A percentile compares a stretch with the other conserved stretches of the same genome.
Conservation (phyloP, 345 rosid genomes). For the Erodium maritimum region DNA sequence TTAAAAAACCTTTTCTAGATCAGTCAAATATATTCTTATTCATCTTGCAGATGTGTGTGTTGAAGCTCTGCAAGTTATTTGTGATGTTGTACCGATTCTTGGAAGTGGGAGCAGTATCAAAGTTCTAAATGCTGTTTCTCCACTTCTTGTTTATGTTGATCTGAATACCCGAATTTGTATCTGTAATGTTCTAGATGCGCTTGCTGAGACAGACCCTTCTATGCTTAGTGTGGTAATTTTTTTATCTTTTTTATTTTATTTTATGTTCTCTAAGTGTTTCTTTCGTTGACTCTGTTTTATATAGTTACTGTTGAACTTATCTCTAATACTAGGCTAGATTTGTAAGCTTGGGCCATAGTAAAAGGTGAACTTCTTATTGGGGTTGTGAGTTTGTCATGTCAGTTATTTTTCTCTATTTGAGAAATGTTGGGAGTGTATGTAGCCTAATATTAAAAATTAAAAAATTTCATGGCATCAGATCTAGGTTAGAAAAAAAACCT, state of each 20-base stretch:
- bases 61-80: constrained; percentile 51
- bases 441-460: too few relatives aligned
- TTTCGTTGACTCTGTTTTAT: not conserved
- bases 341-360: too few relatives aligned
- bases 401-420: too few relatives aligned
- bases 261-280: not conserved
- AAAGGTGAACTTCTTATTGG: too few relatives aligned
- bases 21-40: not conserved
- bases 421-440: too few relatives aligned
- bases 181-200: constrained; percentile 59
- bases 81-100: constrained; percentile 35
- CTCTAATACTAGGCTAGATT: too few relatives aligned
- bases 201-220: constrained; percentile 61
- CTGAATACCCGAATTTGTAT: constrained; percentile 47
- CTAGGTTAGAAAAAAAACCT: too few relatives aligned
- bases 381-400: too few relatives aligned
- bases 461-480: too few relatives aligned
- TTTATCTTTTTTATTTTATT: too few relatives aligned
- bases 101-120: constrained; percentile 34
- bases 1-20: not conserved
- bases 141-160: constrained; percentile 56
- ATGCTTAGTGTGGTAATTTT: constrained; percentile 39
- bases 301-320: too few relatives aligned
- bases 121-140: constrained; percentile 42
- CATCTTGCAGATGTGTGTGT: constrained; percentile 40